Evolutionary conservation across 352 stramenopile genomes (phyloP).

Genomic region (Globisporangium echinulatum): DNA sequence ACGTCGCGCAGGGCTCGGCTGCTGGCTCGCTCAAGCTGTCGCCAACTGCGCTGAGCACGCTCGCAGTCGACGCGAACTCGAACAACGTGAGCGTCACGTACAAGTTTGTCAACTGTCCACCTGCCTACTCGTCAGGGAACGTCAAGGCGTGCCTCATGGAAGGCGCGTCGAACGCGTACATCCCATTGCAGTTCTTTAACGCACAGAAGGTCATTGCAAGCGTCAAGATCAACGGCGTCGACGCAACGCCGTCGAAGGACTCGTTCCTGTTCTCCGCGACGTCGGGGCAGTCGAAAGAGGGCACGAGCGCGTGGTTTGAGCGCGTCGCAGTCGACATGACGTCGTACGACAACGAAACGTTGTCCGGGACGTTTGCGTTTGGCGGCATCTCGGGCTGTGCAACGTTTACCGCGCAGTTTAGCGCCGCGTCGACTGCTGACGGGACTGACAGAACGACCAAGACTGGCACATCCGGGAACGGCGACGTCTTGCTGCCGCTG

Average conservation of each 20-base stretch:
- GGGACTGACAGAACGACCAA: conserved; percentile 27
- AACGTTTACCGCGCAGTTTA: conserved; percentile 65
- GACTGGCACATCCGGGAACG: conserved; percentile 10
- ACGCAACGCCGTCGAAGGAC: conserved; percentile 39
- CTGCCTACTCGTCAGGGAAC: conserved; percentile 50
- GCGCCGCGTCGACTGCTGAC: conserved; percentile 39
- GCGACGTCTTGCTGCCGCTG: conserved; percentile 29
- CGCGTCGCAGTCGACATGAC: conserved; percentile 55
- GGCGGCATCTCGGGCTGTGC: conserved; percentile 42
- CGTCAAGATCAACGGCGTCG: conserved; percentile 50
- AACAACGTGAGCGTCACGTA: conserved; percentile 54
- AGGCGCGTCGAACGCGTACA: conserved; percentile 67
- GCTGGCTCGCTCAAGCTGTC: conserved; percentile 49
- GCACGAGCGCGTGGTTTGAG: conserved; percentile 47
- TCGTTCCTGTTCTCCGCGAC: conserved; percentile 61
- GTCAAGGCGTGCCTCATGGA: conserved; percentile 83
- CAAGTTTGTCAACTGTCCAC: conserved; percentile 53
- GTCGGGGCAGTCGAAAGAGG: conserved; percentile 28
- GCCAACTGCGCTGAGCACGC: conserved; percentile 24
- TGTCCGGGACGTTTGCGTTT: conserved; percentile 59
- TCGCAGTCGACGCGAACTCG: conserved; percentile 39
- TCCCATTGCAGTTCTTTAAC: conserved; percentile 81
- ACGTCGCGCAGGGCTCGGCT: conserved; percentile 56
- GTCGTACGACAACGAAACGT: conserved; percentile 42
- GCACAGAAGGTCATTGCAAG: conserved; percentile 60